phyloP scores from a whole-genome alignment of 176 grass and related monocot genomes.

The Rhynchospora pubera region DNA sequence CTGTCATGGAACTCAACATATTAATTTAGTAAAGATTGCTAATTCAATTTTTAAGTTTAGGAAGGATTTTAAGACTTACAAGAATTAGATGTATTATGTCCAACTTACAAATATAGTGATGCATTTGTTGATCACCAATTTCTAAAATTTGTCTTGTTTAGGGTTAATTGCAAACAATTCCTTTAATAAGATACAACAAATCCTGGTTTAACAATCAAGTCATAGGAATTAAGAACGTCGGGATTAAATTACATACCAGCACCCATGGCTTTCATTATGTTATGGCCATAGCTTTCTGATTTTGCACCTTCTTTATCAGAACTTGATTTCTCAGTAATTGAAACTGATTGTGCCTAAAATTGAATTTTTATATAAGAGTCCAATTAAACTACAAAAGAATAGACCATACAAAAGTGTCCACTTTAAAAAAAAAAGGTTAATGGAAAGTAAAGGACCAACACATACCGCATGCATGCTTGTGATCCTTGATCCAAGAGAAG shows the following conservation, averaged over 20 bases:
- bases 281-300: slow-evolving; percentile 57
- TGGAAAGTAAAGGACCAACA: background rate
- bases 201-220: background rate
- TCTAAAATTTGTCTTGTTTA: background rate
- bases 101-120: background rate
- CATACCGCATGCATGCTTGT: slow-evolving; percentile 76
- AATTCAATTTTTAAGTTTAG: background rate
- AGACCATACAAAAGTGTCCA: too few species aligned
- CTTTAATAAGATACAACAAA: background rate
- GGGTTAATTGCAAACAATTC: background rate
- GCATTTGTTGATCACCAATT: background rate
- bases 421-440: too few species aligned
- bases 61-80: background rate
- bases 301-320: slow-evolving; percentile 36
- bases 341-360: background rate
- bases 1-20: too few species aligned
- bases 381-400: too few species aligned
- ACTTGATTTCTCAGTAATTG: slow-evolving; percentile 10
- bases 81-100: background rate
- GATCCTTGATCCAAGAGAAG: slow-evolving; percentile 63
- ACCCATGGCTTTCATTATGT: slow-evolving; percentile 90
- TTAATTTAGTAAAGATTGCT: too few species aligned
- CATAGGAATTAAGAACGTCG: background rate
- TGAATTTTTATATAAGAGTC: too few species aligned
- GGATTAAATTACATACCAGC: slow-evolving; percentile 43